Evolutionary conservation across 139 green algal genomes (phyloP).

Genomic region (Zygnema circumcarinatum): DNA sequence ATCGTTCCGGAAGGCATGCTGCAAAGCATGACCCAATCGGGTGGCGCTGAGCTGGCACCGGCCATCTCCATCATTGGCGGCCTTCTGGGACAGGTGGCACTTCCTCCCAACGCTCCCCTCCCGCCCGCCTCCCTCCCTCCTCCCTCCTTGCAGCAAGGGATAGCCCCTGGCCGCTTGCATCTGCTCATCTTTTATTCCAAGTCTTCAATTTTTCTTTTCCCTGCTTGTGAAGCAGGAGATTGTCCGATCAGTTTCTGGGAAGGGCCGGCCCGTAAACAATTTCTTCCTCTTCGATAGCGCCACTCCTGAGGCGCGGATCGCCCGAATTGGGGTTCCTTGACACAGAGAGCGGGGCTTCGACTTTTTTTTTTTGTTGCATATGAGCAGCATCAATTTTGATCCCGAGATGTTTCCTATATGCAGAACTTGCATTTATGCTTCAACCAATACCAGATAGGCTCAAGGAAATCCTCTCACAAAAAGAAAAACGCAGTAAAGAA

Average conservation of each 20-base stretch:
- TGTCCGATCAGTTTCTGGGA: slow-evolving; percentile 79
- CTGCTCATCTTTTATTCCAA: neutral
- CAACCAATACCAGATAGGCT: too few species aligned
- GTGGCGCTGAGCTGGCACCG: slow-evolving; percentile 48
- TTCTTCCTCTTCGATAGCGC: slow-evolving; percentile 76
- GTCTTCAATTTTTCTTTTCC: neutral
- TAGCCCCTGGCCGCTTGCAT: neutral
- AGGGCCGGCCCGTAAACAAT: slow-evolving; percentile 82
- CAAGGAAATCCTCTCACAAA: too few species aligned
- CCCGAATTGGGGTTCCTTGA: too few species aligned
- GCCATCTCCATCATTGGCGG: slow-evolving; percentile 83
- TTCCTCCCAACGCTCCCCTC: neutral
- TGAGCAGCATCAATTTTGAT: too few species aligned
- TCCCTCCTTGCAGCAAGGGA: too few species aligned
- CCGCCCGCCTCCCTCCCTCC: neutral
- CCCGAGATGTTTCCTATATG: too few species aligned
- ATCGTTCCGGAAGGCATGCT: neutral
- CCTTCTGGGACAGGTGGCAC: slow-evolving; percentile 74
- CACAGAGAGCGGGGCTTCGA: too few species aligned
- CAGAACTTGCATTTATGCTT: too few species aligned
- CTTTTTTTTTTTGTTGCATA: too few species aligned
- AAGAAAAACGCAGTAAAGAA: too few species aligned
- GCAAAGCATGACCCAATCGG: slow-evolving; percentile 15
- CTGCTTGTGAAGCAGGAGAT: slow-evolving; percentile 65
- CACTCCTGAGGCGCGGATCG: slow-evolving; percentile 33